phyloP scores from a whole-genome alignment of 441 rosid species.

The Eruca vesicaria region DNA sequence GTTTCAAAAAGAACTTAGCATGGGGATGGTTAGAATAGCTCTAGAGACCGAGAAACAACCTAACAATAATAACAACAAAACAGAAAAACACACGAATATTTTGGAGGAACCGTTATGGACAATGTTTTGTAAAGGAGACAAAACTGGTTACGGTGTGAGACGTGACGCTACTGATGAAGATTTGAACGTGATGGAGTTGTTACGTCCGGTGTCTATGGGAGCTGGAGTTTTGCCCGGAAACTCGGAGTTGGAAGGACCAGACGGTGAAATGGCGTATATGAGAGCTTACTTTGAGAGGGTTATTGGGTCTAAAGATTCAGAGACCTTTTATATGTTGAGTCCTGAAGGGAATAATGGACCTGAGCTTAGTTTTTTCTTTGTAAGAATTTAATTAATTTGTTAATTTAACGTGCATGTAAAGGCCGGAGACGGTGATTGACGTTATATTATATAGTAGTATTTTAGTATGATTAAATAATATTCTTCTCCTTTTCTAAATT shows the following conservation, averaged over 20 bases:
- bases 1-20: constrained; percentile 31
- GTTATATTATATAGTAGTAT: background rate
- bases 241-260: constrained; percentile 37
- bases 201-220: constrained; percentile 73
- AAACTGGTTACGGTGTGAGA: constrained; percentile 59
- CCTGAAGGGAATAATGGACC: constrained; percentile 50
- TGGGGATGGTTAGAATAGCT: constrained; percentile 77
- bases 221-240: constrained; percentile 59
- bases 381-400: constrained; percentile 32
- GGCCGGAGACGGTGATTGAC: background rate
- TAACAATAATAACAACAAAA: constrained; percentile 29
- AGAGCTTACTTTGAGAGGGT: constrained; percentile 45
- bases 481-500: background rate
- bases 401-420: constrained; percentile 16
- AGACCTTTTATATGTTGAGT: constrained; percentile 49
- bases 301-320: constrained; percentile 49
- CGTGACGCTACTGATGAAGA: constrained; percentile 67
- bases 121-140: constrained; percentile 78
- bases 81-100: constrained; percentile 44
- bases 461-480: background rate
- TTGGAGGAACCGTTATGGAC: constrained; percentile 75
- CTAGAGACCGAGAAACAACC: constrained; percentile 66
- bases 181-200: constrained; percentile 63
- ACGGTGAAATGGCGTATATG: constrained; percentile 41
- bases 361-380: constrained; percentile 48